Evolutionary conservation across 805 yeast genomes (phyloP), one percentile per base, ranked within the genome.

Genomic region (Lachancea nothofagi): DNA sequence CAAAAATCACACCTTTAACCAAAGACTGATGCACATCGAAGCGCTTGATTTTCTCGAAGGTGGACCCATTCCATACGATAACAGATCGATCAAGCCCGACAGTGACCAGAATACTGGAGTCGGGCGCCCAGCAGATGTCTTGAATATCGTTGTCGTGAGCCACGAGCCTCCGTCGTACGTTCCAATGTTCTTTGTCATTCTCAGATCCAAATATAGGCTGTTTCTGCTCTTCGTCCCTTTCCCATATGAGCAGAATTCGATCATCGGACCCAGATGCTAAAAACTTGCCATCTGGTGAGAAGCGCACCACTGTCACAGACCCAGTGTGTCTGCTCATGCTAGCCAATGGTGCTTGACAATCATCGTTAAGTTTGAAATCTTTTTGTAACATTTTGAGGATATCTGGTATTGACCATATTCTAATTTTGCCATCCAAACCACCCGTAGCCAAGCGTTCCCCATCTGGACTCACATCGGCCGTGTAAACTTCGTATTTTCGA

Each of bases 81-180:
- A 93, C 85, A 31, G 93, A 83, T 55, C 96, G 71, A 62, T 93
- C 99, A 42, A 93, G 69, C 0, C 98, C 98, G 8, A 90, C 98
- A 1, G 96, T 83, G 13, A 93, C 96, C 33, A 93, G 66, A 18
- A 93, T 76, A 26, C 86, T 76, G 3, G 95, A 83, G 57, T 90
- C 97, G 0, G 97, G 97, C 1, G 96, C 84, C 97, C 98, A 93
- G 30, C 96, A 94, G 49, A 93, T 80, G 62, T 93, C 98, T 60
- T 93, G 98, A 36, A 93, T 85, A 66, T 93, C 99, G 57, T 90
- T 93, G 48, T 93, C 97, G 61, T 93, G 99, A 1, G 97, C 98
- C 14, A 87, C 96, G 12, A 88, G 72, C 53, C 97, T 74, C 53
- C 86, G 86, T 14, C 96, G 67, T 1, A 90, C 97, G 1, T 90